phyloP scores from a whole-genome alignment of 495 filamentous ascomycete species.

The Cairneyella variabilis region DNA sequence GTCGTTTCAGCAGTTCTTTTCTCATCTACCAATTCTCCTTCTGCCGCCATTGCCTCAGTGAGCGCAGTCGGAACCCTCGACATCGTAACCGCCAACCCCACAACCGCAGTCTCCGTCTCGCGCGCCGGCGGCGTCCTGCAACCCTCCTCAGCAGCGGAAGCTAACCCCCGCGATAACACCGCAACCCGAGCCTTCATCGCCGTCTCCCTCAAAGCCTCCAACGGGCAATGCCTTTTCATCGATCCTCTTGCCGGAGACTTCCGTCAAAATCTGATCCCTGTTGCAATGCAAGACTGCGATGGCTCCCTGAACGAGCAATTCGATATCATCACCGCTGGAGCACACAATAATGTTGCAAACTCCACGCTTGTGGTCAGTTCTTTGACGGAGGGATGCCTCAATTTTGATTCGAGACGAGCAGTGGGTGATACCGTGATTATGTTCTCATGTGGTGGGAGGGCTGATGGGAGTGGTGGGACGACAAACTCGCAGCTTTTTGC shows the following conservation, averaged over 20 bases:
- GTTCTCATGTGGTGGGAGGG: constrained; percentile 51
- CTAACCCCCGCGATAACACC: constrained; percentile 41
- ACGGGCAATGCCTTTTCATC: constrained; percentile 47
- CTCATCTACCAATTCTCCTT: neutral
- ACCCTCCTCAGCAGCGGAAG: constrained; percentile 43
- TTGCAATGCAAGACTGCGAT: constrained; percentile 40
- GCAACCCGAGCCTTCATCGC: constrained; percentile 44
- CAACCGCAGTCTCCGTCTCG: constrained; percentile 44
- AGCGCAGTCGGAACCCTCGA: neutral
- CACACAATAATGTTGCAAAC: constrained; percentile 38
- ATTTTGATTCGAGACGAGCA: constrained; percentile 41
- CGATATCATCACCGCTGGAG: constrained; percentile 48
- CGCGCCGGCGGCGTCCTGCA: constrained; percentile 44
- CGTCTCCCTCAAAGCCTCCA: constrained; percentile 40
- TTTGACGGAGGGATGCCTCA: constrained; percentile 48
- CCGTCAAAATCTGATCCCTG: constrained; percentile 50
- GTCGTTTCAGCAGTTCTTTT: constrained; percentile 1
- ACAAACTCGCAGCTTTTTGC: constrained; percentile 22
- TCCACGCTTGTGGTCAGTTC: constrained; percentile 45
- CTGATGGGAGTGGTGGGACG: constrained; percentile 37
- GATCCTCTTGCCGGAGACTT: constrained; percentile 53
- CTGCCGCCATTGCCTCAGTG: neutral
- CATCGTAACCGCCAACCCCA: constrained; percentile 33
- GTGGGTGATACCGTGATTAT: constrained; percentile 44
- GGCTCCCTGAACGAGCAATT: constrained; percentile 49